Conservation (phyloP, 306 rosid species). For the Vachellia pachyceras region DNA sequence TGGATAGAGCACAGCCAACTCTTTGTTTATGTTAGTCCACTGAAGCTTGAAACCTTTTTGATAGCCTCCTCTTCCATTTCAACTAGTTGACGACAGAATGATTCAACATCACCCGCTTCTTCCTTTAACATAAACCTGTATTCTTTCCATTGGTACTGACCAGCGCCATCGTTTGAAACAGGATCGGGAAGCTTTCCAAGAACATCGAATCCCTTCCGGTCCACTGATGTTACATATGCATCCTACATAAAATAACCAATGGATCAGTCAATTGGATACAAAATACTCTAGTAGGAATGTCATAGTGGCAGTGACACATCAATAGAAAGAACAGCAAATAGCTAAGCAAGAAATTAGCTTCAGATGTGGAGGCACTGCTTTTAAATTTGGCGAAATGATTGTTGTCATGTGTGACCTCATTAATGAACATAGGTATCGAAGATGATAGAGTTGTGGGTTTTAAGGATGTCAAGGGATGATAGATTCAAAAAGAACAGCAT, state of each 20-base stretch:
- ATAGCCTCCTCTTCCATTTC: slow-evolving; percentile 88
- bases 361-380: background rate
- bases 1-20: background rate
- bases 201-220: slow-evolving; percentile 82
- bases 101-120: slow-evolving; percentile 63
- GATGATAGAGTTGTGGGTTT: slow-evolving; percentile 15
- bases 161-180: slow-evolving; percentile 52
- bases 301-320: background rate
- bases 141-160: slow-evolving; percentile 72
- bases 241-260: slow-evolving; percentile 57
- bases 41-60: slow-evolving; percentile 62
- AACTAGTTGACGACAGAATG: slow-evolving; percentile 73
- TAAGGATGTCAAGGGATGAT: slow-evolving; percentile 9
- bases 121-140: slow-evolving; percentile 67
- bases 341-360: slow-evolving; percentile 11
- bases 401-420: background rate
- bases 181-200: slow-evolving; percentile 65
- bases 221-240: slow-evolving; percentile 67
- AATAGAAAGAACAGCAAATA: background rate
- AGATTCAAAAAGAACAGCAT: background rate
- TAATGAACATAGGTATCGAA: background rate
- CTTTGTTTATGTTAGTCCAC: slow-evolving; percentile 56
- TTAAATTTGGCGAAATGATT: background rate
- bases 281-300: background rate
- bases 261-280: slow-evolving; percentile 30